Percentiles rank a stretch among this genome's conserved stretches.
phyloP scores from a whole-genome alignment of 495 filamentous ascomycete genomes.

The Podospora didyma region DNA sequence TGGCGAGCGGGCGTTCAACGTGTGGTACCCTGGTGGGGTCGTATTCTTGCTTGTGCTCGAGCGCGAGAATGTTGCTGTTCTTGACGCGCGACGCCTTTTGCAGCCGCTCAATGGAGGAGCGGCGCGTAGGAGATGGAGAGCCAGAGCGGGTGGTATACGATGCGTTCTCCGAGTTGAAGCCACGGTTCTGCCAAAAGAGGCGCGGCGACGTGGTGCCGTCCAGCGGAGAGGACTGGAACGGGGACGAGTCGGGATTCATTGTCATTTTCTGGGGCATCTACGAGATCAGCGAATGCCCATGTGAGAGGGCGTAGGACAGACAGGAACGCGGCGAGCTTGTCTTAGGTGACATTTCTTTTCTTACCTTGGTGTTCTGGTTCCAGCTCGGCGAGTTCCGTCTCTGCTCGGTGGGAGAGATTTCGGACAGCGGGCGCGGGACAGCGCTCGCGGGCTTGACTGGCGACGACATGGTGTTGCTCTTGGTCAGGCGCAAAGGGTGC shows the following conservation, averaged over 20 bases:
- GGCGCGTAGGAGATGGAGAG: conserved; percentile 64
- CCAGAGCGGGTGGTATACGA: conserved; percentile 51
- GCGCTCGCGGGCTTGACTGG: conserved; percentile 33
- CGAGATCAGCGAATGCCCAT: conserved; percentile 16
- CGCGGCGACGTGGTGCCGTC: conserved; percentile 64
- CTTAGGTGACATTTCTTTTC: conserved; percentile 12
- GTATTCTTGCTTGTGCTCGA: conserved; percentile 84
- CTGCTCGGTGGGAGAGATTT: conserved; percentile 54
- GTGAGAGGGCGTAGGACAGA: too few relatives aligned
- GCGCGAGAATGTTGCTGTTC: conserved; percentile 92
- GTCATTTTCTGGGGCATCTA: conserved; percentile 39
- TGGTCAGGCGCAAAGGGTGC: conserved; percentile 57
- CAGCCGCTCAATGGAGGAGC: conserved; percentile 87
- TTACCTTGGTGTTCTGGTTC: conserved; percentile 66
- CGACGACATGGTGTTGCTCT: conserved; percentile 43
- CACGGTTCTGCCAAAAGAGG: conserved; percentile 81
- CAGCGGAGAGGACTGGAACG: conserved; percentile 72
- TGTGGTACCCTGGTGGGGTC: conserved; percentile 73
- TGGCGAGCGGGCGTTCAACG: conserved; percentile 74
- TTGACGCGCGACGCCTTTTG: conserved; percentile 92
- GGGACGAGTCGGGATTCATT: conserved; percentile 63
- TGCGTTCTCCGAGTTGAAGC: conserved; percentile 66
- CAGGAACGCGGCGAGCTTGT: conserved; percentile 1
- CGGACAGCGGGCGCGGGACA: conserved; percentile 52
- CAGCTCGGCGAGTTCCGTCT: conserved; percentile 73